phyloP scores from a whole-genome alignment of 495 filamentous ascomycete species.

The Cladorrhinum samala region DNA sequence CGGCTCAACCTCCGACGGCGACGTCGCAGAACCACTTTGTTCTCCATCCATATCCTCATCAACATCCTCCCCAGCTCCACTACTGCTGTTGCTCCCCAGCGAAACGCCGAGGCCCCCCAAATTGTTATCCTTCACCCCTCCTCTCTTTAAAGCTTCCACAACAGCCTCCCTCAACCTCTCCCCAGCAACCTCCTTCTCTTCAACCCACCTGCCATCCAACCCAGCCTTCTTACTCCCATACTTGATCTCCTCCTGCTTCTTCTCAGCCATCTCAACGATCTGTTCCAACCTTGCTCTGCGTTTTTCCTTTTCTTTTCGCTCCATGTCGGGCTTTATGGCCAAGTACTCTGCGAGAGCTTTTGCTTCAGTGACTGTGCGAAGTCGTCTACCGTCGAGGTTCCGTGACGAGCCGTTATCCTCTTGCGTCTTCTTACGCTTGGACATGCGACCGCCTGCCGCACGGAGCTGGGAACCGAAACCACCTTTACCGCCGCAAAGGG shows the following conservation, averaged over 20 bases:
- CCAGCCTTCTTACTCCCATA: constrained; percentile 57
- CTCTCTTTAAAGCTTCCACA: constrained; percentile 63
- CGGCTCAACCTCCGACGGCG: constrained; percentile 28
- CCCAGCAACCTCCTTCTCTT: constrained; percentile 78
- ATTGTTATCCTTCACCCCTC: constrained; percentile 52
- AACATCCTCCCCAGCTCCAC: constrained; percentile 17
- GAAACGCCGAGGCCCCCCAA: constrained; percentile 32
- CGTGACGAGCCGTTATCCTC: constrained; percentile 82
- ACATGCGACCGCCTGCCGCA: constrained; percentile 96
- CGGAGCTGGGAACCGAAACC: constrained; percentile 96
- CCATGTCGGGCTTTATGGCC: constrained; percentile 95
- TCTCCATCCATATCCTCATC: constrained; percentile 31
- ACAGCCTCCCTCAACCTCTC: constrained; percentile 84
- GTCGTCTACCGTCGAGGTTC: constrained; percentile 84
- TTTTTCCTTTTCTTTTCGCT: constrained; percentile 81
- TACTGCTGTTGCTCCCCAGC: constrained; percentile 21
- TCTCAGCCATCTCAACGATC: constrained; percentile 76
- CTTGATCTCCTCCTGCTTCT: constrained; percentile 70
- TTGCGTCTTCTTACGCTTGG: constrained; percentile 78
- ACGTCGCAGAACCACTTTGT: constrained; percentile 29
- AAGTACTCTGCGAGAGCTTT: constrained; percentile 93
- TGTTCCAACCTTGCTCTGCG: constrained; percentile 73
- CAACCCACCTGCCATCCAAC: constrained; percentile 86
- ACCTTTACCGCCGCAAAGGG: constrained; percentile 86
- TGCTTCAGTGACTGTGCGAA: constrained; percentile 88